Conservation (phyloP, 371 early-diverging fungal species). For the Syncephalastrum monosporum region DNA sequence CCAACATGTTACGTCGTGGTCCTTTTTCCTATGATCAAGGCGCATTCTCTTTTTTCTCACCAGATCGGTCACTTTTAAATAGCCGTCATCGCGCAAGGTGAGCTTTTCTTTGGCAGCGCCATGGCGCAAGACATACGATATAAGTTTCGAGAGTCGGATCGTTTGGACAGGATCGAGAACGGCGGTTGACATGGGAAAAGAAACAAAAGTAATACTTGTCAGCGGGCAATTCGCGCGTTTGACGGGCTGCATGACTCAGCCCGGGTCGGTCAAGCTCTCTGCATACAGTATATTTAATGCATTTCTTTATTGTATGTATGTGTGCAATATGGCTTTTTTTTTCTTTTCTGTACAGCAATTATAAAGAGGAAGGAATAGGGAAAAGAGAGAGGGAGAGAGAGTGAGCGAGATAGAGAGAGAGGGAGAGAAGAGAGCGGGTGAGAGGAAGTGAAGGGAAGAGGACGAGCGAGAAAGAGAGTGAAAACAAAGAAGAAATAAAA, state of each 20-base stretch:
- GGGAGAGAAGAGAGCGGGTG: background rate
- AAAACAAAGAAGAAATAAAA: background rate
- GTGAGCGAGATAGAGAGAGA: background rate
- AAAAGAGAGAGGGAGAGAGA: constrained; percentile 4
- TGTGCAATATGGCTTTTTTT: too few species aligned
- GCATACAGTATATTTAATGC: too few species aligned
- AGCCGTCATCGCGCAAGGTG: constrained; percentile 73
- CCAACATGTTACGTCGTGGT: too few species aligned
- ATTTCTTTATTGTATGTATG: too few species aligned
- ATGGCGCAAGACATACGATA: constrained; percentile 83
- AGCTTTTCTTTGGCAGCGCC: constrained; percentile 79
- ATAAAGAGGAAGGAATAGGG: background rate
- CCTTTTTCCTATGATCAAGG: too few species aligned
- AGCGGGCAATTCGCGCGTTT: too few species aligned
- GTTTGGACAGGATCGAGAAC: constrained; percentile 7
- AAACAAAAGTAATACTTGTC: too few species aligned
- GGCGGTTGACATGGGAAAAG: too few species aligned
- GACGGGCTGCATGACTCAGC: too few species aligned
- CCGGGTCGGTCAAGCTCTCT: too few species aligned
- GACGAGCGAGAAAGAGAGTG: background rate
- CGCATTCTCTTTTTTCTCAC: constrained; percentile 19
- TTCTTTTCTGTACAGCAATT: constrained; percentile 1
- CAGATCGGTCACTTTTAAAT: constrained; percentile 63
- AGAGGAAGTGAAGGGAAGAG: background rate
- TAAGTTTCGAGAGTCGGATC: constrained; percentile 65